Conservation (phyloP, 139 green algal genomes). For the Astrephomene gubernaculifera region DNA sequence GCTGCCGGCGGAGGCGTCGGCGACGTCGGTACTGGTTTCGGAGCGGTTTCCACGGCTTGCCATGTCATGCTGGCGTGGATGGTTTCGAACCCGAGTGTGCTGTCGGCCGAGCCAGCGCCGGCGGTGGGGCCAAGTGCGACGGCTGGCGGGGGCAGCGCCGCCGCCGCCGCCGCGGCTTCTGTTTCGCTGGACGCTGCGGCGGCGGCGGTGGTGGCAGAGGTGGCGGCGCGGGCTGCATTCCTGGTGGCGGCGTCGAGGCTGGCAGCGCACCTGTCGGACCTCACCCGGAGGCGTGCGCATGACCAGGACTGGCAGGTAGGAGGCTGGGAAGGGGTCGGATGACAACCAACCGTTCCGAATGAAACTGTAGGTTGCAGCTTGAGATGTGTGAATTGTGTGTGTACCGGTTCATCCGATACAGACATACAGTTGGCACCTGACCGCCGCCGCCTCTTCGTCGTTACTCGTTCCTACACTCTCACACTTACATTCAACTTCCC, state of each 20-base stretch:
- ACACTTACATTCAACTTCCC: neutral
- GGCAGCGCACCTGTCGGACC: conserved; percentile 23
- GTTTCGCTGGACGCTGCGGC: neutral
- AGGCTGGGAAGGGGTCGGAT: neutral
- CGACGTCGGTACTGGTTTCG: conserved; percentile 33
- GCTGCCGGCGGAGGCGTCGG: conserved; percentile 36
- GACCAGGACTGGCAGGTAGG: conserved; percentile 37
- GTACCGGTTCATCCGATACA: neutral
- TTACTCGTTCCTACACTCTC: too few relatives aligned
- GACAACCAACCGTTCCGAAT: neutral
- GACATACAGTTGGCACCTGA: neutral
- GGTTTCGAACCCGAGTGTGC: conserved; percentile 3
- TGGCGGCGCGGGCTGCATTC: conserved; percentile 27
- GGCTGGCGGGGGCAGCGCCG: neutral
- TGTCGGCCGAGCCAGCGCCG: neutral
- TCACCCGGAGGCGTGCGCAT: conserved; percentile 15
- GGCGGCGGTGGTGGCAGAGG: conserved; percentile 22
- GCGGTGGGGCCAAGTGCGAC: neutral
- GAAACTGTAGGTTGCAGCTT: neutral
- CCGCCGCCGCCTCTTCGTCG: too few relatives aligned
- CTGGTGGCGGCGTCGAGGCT: conserved; percentile 11
- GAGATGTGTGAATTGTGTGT: neutral
- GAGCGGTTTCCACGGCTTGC: conserved; percentile 9
- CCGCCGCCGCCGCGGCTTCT: neutral
- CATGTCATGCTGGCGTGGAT: conserved; percentile 41